These are phyloP conservation scores for Viola odorata DNA, from an alignment of 345 rosid genomes.

Conservation along the genomic window DNA sequence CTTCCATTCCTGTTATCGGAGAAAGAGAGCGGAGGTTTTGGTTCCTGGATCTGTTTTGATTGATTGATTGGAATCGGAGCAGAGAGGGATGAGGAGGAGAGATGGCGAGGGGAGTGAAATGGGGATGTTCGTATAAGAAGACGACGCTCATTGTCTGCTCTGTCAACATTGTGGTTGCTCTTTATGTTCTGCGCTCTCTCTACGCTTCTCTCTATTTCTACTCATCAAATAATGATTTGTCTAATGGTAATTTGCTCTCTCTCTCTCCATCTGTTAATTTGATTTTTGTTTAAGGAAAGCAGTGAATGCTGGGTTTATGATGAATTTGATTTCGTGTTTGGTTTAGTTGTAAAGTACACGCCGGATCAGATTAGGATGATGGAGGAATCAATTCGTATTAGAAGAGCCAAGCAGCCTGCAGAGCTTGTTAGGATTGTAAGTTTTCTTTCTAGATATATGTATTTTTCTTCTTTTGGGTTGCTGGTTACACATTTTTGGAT, in stretches of 20 bases:
- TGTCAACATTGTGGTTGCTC: constrained; percentile 86
- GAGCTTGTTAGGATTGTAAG: constrained; percentile 63
- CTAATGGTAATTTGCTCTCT: constrained; percentile 7
- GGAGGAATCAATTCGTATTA: constrained; percentile 85
- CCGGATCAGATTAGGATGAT: constrained; percentile 80
- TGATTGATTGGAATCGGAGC: too few relatives aligned
- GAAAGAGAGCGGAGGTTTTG: too few relatives aligned
- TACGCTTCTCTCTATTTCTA: constrained; percentile 70
- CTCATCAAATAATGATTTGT: constrained; percentile 44
- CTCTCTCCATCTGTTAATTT: not conserved
- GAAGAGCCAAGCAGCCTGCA: constrained; percentile 59
- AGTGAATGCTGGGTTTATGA: not conserved
- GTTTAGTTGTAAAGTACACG: constrained; percentile 58
- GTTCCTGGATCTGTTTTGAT: too few relatives aligned
- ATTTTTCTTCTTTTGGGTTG: too few relatives aligned
- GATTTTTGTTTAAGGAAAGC: not conserved
- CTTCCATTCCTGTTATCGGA: too few relatives aligned
- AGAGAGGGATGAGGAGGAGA: constrained; percentile 24
- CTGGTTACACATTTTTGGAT: too few relatives aligned
- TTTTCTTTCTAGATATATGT: not conserved
- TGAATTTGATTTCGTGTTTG: constrained; percentile 4
- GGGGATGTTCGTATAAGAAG: constrained; percentile 61
- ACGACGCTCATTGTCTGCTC: constrained; percentile 77
- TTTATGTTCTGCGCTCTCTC: constrained; percentile 78
- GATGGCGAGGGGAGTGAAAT: constrained; percentile 35